These are phyloP conservation scores for Phialocephala sp. DNA, from an alignment of 2,329 filamentous ascomycete species.

Conservation along the genomic window DNA sequence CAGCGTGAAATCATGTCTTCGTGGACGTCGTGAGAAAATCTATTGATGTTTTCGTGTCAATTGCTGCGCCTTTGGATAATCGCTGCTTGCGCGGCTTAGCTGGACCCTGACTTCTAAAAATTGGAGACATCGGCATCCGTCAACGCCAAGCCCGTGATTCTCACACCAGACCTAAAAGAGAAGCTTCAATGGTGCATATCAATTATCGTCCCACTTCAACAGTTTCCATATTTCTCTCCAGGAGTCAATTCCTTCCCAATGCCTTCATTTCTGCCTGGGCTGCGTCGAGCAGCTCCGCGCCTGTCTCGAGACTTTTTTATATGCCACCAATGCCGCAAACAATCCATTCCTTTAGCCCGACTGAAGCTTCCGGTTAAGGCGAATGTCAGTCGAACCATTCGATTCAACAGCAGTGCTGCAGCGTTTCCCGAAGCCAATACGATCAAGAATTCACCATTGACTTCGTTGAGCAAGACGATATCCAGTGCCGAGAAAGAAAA, in stretches of 20 bases:
- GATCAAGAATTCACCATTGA: conserved; percentile 33
- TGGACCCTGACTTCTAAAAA: conserved; percentile 2
- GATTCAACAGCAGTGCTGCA: conserved; percentile 41
- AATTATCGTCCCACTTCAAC: conserved; percentile 24
- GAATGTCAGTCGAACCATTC: conserved; percentile 33
- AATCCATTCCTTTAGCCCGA: conserved; percentile 21
- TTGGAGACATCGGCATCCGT: conserved; percentile 5
- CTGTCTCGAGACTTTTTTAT: conserved; percentile 41
- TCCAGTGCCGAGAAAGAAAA: conserved; percentile 14
- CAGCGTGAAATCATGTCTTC: background rate
- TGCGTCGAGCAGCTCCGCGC: conserved; percentile 38
- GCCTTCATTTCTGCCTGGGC: conserved; percentile 41
- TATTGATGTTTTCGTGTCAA: conserved; percentile 10
- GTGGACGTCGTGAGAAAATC: background rate
- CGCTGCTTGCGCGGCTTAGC: conserved; percentile 14
- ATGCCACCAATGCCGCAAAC: conserved; percentile 40
- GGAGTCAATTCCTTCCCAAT: conserved; percentile 31
- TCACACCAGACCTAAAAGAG: conserved; percentile 19
- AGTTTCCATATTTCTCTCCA: conserved; percentile 16
- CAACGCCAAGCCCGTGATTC: conserved; percentile 18
- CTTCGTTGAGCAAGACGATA: conserved; percentile 36
- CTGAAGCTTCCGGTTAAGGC: conserved; percentile 33
- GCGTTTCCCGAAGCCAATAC: conserved; percentile 21
- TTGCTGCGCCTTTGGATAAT: background rate
- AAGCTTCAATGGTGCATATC: conserved; percentile 9